Base-by-base conservation (phyloP, 768 basidiomycete genomes). In the Leccinum rimulosum region DNA sequence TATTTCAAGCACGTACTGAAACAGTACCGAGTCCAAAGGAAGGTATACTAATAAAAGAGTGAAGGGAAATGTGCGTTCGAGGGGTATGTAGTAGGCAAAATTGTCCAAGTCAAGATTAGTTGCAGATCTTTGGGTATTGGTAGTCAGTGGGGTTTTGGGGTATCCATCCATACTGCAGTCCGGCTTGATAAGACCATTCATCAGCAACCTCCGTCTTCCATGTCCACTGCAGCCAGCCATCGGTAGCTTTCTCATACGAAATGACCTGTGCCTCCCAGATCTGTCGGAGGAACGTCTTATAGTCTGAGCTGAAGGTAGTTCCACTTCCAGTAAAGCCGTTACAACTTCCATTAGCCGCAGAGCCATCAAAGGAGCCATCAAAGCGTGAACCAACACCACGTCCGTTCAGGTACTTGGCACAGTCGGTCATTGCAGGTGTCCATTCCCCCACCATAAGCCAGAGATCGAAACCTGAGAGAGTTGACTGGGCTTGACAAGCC, bases 361-460 rank as follows among this genome's bases (percentile, higher is more conserved):
- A 87, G 10, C 89, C 92, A 5, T 81, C 71, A 62, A 73, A 84
- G 6, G 83, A 75, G 30, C 90, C 90, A 58, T 82, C 86, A 63
- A 82, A 87, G 45, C 88, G 77, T 6, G 87, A 79, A 3, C 89
- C 87, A 43, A 78, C 63, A 3, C 90, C 91, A 48, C 91, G 84
- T 3, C 94, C 94, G 64, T 95, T 95, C 50, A 97, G 77, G 49
- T 73, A 75, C 36, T 14, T 66, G 50, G 73, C 73, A 63, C 91
- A 91, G 66, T 92, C 92, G 7, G 83, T 93, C 54, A 80, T 74
- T 2, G 88, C 89, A 3, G 90, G 82, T 1, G 89, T 85, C 87
- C 91, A 97, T 75, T 97, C 94, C 45, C 94, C 93, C 27, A 94
- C 91, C 48, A 94, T 78, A 15, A 84, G 80, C 93, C 91, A 93